Evolutionary conservation across 768 basidiomycete species (phyloP).

Genomic region (Cystobasidium ongulense): DNA sequence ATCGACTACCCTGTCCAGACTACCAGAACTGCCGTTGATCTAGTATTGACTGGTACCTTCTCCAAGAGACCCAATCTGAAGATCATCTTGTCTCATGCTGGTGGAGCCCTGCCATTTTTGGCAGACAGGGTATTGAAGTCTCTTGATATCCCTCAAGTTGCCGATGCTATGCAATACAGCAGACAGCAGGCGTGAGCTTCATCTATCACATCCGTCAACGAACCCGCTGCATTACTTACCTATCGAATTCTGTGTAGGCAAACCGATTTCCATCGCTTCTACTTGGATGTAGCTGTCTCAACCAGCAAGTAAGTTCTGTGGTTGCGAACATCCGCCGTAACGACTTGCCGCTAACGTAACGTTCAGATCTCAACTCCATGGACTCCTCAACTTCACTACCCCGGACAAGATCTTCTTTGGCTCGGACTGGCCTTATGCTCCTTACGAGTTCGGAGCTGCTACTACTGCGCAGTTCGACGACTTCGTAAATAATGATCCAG

Average conservation of each 20-base stretch:
- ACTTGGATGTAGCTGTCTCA: neutral
- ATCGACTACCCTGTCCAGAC: constrained; percentile 12
- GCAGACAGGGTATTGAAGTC: neutral
- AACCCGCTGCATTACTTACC: too few species aligned
- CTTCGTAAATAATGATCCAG: neutral
- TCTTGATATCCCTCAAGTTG: constrained; percentile 1
- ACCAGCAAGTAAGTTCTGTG: neutral
- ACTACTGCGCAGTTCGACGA: constrained; percentile 3
- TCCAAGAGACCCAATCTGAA: neutral
- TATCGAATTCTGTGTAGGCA: too few species aligned
- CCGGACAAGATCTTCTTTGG: constrained; percentile 8
- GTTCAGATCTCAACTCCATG: constrained; percentile 1
- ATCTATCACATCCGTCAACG: too few species aligned
- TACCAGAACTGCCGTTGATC: neutral
- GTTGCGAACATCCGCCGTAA: neutral
- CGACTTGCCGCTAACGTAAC: neutral
- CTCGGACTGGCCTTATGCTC: neutral
- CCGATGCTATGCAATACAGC: neutral
- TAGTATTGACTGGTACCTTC: neutral
- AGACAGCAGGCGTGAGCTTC: neutral
- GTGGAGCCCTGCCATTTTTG: constrained; percentile 2
- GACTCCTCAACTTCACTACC: neutral
- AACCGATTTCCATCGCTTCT: neutral
- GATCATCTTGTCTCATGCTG: constrained; percentile 9
- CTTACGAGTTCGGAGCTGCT: neutral